Evolutionary conservation across 1,139 yeast species (phyloP).

Genomic region (Hyphopichia buzzinii): DNA sequence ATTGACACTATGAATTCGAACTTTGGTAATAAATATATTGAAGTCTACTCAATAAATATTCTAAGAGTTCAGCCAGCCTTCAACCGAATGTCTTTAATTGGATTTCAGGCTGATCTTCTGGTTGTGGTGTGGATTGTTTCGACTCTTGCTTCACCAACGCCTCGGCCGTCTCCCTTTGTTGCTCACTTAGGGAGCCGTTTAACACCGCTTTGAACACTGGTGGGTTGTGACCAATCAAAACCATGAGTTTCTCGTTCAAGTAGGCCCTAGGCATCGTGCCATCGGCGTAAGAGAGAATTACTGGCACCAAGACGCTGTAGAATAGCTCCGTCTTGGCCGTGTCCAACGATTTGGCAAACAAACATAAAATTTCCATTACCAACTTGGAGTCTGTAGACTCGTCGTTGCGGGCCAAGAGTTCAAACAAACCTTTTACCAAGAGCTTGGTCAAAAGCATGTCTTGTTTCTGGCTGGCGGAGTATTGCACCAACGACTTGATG

Average conservation of each 20-base stretch:
- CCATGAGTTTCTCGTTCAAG: constrained; percentile 50
- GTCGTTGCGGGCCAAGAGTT: constrained; percentile 16
- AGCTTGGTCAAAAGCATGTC: constrained; percentile 27
- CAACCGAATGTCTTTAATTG: constrained; percentile 40
- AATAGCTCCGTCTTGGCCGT: constrained; percentile 28
- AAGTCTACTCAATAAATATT: too few relatives aligned
- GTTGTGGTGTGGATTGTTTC: constrained; percentile 4
- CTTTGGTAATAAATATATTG: too few relatives aligned
- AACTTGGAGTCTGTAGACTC: constrained; percentile 32
- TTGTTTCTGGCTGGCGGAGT: constrained; percentile 24
- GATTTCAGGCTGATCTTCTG: constrained; percentile 21
- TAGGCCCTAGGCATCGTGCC: constrained; percentile 30
- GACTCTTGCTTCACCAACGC: constrained; percentile 30
- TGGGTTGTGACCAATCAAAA: constrained; percentile 49
- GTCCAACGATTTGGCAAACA: constrained; percentile 37
- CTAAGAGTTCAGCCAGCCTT: too few relatives aligned
- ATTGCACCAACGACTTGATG: constrained; percentile 52
- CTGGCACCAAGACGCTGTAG: constrained; percentile 48
- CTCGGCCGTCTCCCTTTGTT: constrained; percentile 42
- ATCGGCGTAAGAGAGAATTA: constrained; percentile 42
- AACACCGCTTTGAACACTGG: constrained; percentile 55
- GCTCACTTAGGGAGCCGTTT: constrained; percentile 28
- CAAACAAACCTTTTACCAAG: constrained; percentile 31
- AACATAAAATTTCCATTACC: constrained; percentile 53
- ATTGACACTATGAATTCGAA: too few relatives aligned